Conservation (phyloP, 2,329 filamentous ascomycete genomes). For the Phialemonium atrogriseum region DNA sequence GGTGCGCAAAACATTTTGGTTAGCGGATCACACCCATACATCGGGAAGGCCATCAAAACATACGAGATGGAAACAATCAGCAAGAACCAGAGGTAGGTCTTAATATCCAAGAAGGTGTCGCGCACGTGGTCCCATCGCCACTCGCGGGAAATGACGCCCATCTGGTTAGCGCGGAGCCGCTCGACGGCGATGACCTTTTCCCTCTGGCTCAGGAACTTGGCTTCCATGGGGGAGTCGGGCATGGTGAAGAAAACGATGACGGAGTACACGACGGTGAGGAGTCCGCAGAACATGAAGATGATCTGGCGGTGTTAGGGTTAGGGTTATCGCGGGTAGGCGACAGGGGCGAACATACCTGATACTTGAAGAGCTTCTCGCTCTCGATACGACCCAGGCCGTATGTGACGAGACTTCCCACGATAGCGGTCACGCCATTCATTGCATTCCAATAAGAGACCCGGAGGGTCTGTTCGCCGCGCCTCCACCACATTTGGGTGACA, state of each 20-base stretch:
- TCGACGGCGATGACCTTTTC: conserved; percentile 47
- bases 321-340: neutral
- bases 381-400: conserved; percentile 52
- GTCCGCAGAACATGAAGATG: conserved; percentile 46
- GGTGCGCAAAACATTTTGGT: neutral
- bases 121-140: conserved; percentile 43
- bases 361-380: conserved; percentile 28
- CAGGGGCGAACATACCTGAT: conserved; percentile 12
- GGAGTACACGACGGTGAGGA: conserved; percentile 39
- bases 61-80: conserved; percentile 45
- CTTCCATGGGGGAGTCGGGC: conserved; percentile 41
- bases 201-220: conserved; percentile 39
- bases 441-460: conserved; percentile 51
- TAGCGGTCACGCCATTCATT: conserved; percentile 52
- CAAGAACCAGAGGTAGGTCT: conserved; percentile 52
- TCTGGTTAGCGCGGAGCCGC: conserved; percentile 44
- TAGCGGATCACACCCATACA: neutral
- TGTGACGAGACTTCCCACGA: conserved; percentile 45
- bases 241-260: conserved; percentile 36
- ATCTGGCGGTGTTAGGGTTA: conserved; percentile 22
- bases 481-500: conserved; percentile 55
- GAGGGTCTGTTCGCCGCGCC: conserved; percentile 48
- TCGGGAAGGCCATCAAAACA: conserved; percentile 1
- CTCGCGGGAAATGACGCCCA: conserved; percentile 42
- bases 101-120: conserved; percentile 47